Evolutionary conservation across 495 filamentous ascomycete species (phyloP), one percentile per base, ranked within the genome.

Genomic region (Eremomyces bilateralis): DNA sequence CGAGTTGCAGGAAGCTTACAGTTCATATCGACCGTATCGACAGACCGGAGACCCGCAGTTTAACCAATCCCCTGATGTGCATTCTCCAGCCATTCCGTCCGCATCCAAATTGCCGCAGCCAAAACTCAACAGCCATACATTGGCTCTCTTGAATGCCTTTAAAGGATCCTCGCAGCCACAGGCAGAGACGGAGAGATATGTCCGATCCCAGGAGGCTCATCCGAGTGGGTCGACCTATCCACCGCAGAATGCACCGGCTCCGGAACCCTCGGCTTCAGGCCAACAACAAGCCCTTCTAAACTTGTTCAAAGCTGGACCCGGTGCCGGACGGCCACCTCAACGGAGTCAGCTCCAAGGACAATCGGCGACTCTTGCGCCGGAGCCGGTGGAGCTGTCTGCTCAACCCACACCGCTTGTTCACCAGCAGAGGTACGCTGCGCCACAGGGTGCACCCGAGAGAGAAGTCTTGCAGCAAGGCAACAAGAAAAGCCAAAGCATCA

Each of bases 91-190:
- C 31, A 53, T 68, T 29, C 66, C 69, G 21, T 57, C 65, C 41
- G 64, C 71, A 24, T 67, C 59, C 45, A 63, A 67, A 32, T 45
- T 69, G 17, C 69, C 65, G 8, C 54, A 63, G 24, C 73, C 69
- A 4, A 68, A 73, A 43, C 59, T 81, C 25, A 76, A 33, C 13
- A 38, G 40, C 6, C 54, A 57, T 36, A 36, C 46, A 0, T 31
- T 54, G 21, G 40, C 36, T 16, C 35, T 57, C 24, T 41, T 57
- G 12, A 47, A 53, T 39, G 42, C 51, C 3, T 55, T 56, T 41
- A 57, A 50, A 35, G 34, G 22, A 31, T 6, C 36, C 4, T 10
- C n/a, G n/a, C n/a, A n/a, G n/a, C n/a, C n/a, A n/a, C n/a, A n/a
- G n/a, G n/a, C n/a, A n/a, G n/a, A n/a, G n/a, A n/a, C n/a, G n/a